phyloP scores from a whole-genome alignment of 169 alveolate species.

The Eimeria maxima region DNA sequence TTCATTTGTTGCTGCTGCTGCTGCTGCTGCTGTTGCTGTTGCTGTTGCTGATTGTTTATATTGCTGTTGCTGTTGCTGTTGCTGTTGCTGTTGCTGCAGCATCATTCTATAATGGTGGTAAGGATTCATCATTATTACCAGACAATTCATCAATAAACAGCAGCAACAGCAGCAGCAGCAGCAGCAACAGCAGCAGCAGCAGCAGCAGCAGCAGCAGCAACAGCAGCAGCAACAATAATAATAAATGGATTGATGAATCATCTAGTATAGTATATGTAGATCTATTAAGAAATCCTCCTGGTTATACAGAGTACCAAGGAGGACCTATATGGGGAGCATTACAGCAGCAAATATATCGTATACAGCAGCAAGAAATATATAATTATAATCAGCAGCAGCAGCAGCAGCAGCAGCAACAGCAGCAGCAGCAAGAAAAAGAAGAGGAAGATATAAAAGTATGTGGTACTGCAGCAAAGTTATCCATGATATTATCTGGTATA shows the following conservation, averaged over 20 bases:
- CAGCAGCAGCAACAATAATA: background rate
- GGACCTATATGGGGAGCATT: conserved; percentile 72
- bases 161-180: conserved; percentile 41
- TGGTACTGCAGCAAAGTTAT: conserved; percentile 88
- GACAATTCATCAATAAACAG: background rate
- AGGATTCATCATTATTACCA: conserved; percentile 34
- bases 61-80: no score
- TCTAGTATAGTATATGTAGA: conserved; percentile 68
- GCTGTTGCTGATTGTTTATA: no score
- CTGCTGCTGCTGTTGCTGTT: no score
- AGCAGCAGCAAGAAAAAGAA: no score
- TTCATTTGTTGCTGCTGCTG: background rate
- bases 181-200: conserved; percentile 31
- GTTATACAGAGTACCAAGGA: conserved; percentile 79
- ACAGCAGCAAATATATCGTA: conserved; percentile 25
- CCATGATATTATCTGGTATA: conserved; percentile 91
- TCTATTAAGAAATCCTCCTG: conserved; percentile 71
- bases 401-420: no score
- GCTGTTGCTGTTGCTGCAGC: conserved; percentile 39
- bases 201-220: conserved; percentile 25
- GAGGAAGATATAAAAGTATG: conserved; percentile 87
- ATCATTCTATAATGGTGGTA: conserved; percentile 76
- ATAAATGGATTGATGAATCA: no score
- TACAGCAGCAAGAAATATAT: conserved; percentile 15
- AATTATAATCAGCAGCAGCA: background rate